Evolutionary conservation across 2,329 filamentous ascomycete genomes (phyloP), one percentile per base, ranked within the genome.

Genomic region (Xylaria sp.): DNA sequence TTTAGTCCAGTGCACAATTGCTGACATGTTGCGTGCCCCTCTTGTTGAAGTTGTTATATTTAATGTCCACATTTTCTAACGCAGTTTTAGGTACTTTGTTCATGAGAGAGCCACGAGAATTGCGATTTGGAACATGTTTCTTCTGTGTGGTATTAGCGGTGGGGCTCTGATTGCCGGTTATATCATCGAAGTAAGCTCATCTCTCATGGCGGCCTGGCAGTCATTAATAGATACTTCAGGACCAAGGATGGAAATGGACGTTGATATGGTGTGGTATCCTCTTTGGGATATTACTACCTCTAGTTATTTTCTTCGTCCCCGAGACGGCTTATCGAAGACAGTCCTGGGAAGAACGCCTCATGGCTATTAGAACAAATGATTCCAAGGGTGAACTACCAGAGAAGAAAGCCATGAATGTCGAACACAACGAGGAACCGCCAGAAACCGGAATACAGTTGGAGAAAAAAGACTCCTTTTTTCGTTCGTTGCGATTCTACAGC

Each of bases 1-100:
- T 2, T 76, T 88, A 6, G 84, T 87, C 4, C 85, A 86, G 74
- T 84, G 83, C 73, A 86, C 83, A 0, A 81, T 84, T 56, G 81
- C 81, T 6, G 83, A 84, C 59, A 73, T 84, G 33, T 40, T 15
- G 38, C 36, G 38, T 6, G 15, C 13, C 38, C 13, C 2, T 40
- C 38, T 17, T 38, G 2, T 13, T 13, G 0, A 40, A 6, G 38
- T 15, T 40, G 5, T 40, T 40, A 40, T 13, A 6, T 17, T 17
- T 15, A 40, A 6, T 15, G 17, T 15, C 6, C 38, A 40, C 13
- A 6, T 40, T 17, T 15, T 15, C 38, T 40, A 17, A 40, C 38
- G 13, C 13, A 4, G 13, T 15, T 5, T 17, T 6, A 40, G 38
- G 38, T 85, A 82, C 71, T 84, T 81, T 66, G 81, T 84, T 4